These are phyloP conservation scores for Pythium biforme DNA, from an alignment of 352 stramenopile species.

Conservation along the genomic window DNA sequence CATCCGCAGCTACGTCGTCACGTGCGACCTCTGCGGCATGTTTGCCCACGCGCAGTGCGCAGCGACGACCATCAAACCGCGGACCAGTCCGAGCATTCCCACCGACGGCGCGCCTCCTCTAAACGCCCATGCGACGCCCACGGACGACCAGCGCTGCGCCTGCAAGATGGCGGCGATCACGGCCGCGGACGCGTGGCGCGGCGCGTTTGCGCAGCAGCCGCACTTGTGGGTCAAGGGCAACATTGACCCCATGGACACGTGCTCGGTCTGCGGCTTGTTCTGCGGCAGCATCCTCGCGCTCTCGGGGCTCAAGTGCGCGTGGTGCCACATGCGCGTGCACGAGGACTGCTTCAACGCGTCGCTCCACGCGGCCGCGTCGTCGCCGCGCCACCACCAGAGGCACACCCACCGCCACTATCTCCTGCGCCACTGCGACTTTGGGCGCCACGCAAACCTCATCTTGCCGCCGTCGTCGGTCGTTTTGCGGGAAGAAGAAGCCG, in stretches of 20 bases:
- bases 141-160: conserved; percentile 4
- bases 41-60: conserved; percentile 77
- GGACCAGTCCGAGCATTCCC: conserved; percentile 6
- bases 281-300: conserved; percentile 81
- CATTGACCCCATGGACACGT: conserved; percentile 82
- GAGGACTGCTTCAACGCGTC: conserved; percentile 70
- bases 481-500: conserved; percentile 34
- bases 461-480: conserved; percentile 61
- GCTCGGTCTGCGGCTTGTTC: conserved; percentile 72
- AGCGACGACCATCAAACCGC: conserved; percentile 45
- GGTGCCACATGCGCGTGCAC: conserved; percentile 79
- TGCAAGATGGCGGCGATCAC: conserved; percentile 28
- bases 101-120: too few species aligned
- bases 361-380: conserved; percentile 13
- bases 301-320: conserved; percentile 77
- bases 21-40: conserved; percentile 84
- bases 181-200: neutral
- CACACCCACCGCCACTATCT: conserved; percentile 31
- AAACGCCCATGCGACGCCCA: neutral
- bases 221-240: conserved; percentile 85
- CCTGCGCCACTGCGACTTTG: conserved; percentile 67
- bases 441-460: conserved; percentile 62
- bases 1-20: conserved; percentile 85
- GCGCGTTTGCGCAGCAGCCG: conserved; percentile 27
- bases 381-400: conserved; percentile 18